phyloP scores from a whole-genome alignment of 176 grass and related monocot species.

The Areca catechu region DNA sequence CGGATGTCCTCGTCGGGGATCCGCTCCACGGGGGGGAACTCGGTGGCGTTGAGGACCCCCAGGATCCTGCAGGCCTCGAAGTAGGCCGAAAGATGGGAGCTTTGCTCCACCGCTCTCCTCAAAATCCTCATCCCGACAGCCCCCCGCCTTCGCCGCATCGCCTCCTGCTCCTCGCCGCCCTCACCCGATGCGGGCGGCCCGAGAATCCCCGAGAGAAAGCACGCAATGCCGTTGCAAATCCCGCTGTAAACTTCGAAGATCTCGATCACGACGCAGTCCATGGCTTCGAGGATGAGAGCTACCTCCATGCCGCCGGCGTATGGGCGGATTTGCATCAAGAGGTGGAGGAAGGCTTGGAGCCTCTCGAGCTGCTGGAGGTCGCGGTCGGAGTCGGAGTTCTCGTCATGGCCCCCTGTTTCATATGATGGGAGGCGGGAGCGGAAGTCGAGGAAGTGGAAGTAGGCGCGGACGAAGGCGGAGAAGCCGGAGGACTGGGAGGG shows the following conservation, averaged over 20 bases:
- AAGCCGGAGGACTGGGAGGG: slow-evolving; percentile 26
- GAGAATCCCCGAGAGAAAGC: slow-evolving; percentile 49
- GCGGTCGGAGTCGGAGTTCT: background rate
- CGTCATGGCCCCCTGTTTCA: background rate
- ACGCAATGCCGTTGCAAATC: slow-evolving; percentile 68
- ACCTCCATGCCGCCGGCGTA: slow-evolving; percentile 67
- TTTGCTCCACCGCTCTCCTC: slow-evolving; percentile 27
- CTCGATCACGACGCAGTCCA: slow-evolving; percentile 84
- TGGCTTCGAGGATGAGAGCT: slow-evolving; percentile 62
- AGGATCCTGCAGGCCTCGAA: slow-evolving; percentile 37
- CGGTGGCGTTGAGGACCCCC: slow-evolving; percentile 39
- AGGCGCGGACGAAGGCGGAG: slow-evolving; percentile 72
- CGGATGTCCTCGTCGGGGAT: slow-evolving; percentile 69
- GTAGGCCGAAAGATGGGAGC: slow-evolving; percentile 28
- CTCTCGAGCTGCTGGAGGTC: slow-evolving; percentile 38
- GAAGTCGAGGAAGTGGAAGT: slow-evolving; percentile 85
- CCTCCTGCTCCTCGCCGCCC: background rate
- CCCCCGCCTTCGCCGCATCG: background rate
- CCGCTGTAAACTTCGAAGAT: slow-evolving; percentile 91
- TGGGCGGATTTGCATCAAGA: slow-evolving; percentile 75
- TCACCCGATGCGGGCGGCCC: slow-evolving; percentile 20
- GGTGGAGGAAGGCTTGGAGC: slow-evolving; percentile 58
- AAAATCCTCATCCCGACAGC: slow-evolving; percentile 13
- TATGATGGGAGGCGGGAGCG: slow-evolving; percentile 21
- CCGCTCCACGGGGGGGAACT: slow-evolving; percentile 23